These are phyloP conservation scores for Torulaspora globosa DNA, from an alignment of 1,139 yeast genomes.

Conservation along the genomic window DNA sequence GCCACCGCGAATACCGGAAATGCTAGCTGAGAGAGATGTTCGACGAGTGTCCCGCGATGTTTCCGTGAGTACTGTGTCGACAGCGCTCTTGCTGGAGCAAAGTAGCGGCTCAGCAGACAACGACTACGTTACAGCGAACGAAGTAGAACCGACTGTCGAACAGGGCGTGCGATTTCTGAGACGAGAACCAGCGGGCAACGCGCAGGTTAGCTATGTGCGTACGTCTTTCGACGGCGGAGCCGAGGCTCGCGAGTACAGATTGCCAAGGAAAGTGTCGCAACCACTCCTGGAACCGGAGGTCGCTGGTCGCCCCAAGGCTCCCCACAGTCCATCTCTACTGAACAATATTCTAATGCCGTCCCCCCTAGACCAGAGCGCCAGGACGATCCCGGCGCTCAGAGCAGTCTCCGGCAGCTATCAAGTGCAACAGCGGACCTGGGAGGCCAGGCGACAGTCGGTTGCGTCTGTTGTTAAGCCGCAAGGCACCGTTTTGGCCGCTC, in stretches of 20 bases:
- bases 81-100: constrained; percentile 2
- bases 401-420: constrained; percentile 12
- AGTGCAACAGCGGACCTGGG: not conserved
- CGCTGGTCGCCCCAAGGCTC: constrained; percentile 1
- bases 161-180: constrained; percentile 22
- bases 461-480: not conserved
- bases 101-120: not conserved
- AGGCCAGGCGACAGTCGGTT: not conserved
- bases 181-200: constrained; percentile 13
- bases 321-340: constrained; percentile 12
- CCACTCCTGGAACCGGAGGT: constrained; percentile 1
- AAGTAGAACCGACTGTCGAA: constrained; percentile 19
- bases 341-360: constrained; percentile 15
- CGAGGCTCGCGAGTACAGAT: constrained; percentile 15
- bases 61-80: constrained; percentile 1
- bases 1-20: not conserved
- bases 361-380: not conserved
- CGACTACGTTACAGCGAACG: constrained; percentile 9
- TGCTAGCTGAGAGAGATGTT: not conserved
- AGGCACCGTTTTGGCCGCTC: not conserved
- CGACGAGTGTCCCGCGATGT: not conserved
- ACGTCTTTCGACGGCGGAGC: constrained; percentile 5
- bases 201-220: constrained; percentile 5
- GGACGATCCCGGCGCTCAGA: constrained; percentile 14
- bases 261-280: constrained; percentile 17